Evolutionary conservation across 2,329 filamentous ascomycete genomes (phyloP).

Genomic region (Stemphylium vesicarium): DNA sequence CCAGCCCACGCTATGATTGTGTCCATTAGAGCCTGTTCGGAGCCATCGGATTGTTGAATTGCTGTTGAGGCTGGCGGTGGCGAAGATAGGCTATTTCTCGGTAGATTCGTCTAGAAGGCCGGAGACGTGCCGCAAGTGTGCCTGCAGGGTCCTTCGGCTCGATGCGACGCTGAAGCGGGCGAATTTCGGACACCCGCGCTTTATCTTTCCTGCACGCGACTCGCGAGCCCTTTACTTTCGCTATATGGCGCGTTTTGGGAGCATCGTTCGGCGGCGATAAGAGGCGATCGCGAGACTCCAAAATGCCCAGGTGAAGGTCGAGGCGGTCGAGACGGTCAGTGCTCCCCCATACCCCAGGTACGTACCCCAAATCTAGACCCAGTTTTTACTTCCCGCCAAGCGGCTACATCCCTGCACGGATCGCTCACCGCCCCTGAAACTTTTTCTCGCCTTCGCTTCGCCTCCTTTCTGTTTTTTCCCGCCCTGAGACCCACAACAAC

Average conservation of each 20-base stretch:
- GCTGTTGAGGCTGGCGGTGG: conserved; percentile 16
- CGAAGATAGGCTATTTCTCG: conserved; percentile 6
- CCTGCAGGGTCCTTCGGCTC: too few relatives aligned
- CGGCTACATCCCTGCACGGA: conserved; percentile 16
- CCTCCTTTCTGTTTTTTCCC: conserved; percentile 12
- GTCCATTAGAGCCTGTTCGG: too few relatives aligned
- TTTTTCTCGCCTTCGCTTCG: conserved; percentile 9
- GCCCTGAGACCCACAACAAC: conserved; percentile 8
- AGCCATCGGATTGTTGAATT: too few relatives aligned
- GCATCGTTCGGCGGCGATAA: too few relatives aligned
- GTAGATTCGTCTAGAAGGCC: conserved; percentile 18
- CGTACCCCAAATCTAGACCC: not conserved
- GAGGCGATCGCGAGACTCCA: not conserved
- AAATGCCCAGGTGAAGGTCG: not conserved
- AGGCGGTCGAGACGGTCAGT: not conserved
- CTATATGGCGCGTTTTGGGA: too few relatives aligned
- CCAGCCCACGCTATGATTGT: too few relatives aligned
- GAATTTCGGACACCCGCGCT: conserved; percentile 3
- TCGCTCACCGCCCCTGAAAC: conserved; percentile 25
- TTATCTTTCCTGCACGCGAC: too few relatives aligned
- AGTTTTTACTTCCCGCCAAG: conserved; percentile 5
- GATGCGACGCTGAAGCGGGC: conserved; percentile 6
- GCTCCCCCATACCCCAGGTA: conserved; percentile 5
- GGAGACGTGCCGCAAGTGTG: conserved; percentile 5
- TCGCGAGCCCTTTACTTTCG: too few relatives aligned